Evolutionary conservation across 352 stramenopile species (phyloP).

Genomic region (Phytophthora sp.): DNA sequence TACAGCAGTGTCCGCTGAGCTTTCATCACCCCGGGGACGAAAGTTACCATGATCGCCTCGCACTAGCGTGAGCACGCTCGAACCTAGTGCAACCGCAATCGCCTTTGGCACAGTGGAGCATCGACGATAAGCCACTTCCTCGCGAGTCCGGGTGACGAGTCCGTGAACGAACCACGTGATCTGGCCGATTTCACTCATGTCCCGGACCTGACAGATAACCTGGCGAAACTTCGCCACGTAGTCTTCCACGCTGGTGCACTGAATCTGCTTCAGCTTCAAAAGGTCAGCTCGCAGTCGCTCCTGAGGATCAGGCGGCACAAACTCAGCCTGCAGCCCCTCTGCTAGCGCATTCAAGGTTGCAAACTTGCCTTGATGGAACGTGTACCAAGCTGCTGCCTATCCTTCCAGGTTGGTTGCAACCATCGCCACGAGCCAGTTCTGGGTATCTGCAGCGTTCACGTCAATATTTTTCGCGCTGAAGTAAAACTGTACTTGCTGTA

Average conservation of each 20-base stretch:
- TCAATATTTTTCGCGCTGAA: conserved; percentile 21
- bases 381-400: conserved; percentile 10
- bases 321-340: conserved; percentile 1
- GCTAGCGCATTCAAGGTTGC: conserved; percentile 1
- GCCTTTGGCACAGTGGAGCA: conserved; percentile 15
- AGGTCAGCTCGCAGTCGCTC: conserved; percentile 6
- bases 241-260: conserved; percentile 2
- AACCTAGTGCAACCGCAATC: conserved; percentile 13
- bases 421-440: conserved; percentile 4
- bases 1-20: conserved; percentile 17
- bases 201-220: conserved; percentile 11
- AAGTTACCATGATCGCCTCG: neutral
- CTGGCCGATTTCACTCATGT: conserved; percentile 22
- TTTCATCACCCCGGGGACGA: neutral
- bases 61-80: conserved; percentile 10
- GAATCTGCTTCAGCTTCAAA: conserved; percentile 4
- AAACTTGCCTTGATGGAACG: conserved; percentile 13
- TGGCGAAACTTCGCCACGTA: conserved; percentile 16
- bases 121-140: conserved; percentile 14
- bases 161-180: conserved; percentile 15
- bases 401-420: conserved; percentile 11
- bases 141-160: conserved; percentile 2
- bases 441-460: neutral
- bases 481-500: conserved; percentile 6
- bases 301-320: conserved; percentile 15